phyloP scores from a whole-genome alignment of 2,329 filamentous ascomycete species.

The Diaporthe citri region DNA sequence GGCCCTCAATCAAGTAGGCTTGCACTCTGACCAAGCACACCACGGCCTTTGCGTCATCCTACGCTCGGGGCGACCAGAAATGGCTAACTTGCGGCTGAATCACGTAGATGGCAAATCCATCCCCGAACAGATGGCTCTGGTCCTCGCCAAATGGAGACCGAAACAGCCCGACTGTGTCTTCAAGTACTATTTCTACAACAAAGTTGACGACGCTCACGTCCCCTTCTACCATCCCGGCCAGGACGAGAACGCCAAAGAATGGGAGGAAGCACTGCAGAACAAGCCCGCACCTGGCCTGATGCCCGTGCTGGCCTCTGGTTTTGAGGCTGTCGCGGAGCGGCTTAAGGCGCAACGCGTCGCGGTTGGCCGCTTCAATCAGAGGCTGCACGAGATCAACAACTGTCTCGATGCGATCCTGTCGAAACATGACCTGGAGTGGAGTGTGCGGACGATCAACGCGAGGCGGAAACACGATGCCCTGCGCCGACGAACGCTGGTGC shows the following conservation, averaged over 20 bases:
- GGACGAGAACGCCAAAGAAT: slow-evolving; percentile 80
- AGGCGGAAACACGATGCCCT: slow-evolving; percentile 79
- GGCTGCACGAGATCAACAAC: slow-evolving; percentile 84
- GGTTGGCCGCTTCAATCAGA: slow-evolving; percentile 76
- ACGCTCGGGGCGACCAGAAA: not conserved
- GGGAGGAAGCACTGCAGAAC: slow-evolving; percentile 85
- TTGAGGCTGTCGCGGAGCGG: slow-evolving; percentile 77
- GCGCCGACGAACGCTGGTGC: slow-evolving; percentile 77
- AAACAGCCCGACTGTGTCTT: slow-evolving; percentile 77
- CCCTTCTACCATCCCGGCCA: slow-evolving; percentile 80
- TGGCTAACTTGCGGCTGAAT: slow-evolving; percentile 9
- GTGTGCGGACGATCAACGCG: slow-evolving; percentile 79
- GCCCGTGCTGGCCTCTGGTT: slow-evolving; percentile 81
- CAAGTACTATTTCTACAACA: slow-evolving; percentile 90
- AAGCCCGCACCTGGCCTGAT: slow-evolving; percentile 83
- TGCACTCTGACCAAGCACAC: not conserved
- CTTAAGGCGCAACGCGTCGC: slow-evolving; percentile 79
- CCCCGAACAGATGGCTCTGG: slow-evolving; percentile 77
- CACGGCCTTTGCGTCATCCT: not conserved
- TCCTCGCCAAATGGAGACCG: slow-evolving; percentile 82
- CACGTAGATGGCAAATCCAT: slow-evolving; percentile 76
- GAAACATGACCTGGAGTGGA: slow-evolving; percentile 81
- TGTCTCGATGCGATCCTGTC: slow-evolving; percentile 79
- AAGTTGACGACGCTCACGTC: slow-evolving; percentile 79
- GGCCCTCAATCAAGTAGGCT: not conserved